Percentiles rank a stretch among this genome's conserved stretches.
Evolutionary conservation across 805 yeast species (phyloP).

Genomic region (Candida bentonensis): DNA sequence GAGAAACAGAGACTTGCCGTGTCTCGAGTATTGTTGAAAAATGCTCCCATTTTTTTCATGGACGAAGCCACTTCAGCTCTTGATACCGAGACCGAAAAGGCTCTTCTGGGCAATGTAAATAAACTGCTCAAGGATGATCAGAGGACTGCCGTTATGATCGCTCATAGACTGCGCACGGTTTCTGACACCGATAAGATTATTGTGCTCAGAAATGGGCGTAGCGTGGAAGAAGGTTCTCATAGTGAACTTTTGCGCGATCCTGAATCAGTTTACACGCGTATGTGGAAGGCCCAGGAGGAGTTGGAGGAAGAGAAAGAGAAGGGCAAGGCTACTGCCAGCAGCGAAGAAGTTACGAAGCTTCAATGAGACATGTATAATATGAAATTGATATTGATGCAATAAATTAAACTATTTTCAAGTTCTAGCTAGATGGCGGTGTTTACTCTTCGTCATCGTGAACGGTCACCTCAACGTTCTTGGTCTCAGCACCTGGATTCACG

Average conservation of each 20-base stretch:
- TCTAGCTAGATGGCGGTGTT: no score
- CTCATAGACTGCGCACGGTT: conserved; percentile 85
- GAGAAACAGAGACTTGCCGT: conserved; percentile 93
- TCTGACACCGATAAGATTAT: conserved; percentile 90
- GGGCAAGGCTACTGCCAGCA: no score
- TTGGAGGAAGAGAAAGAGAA: conserved; percentile 25
- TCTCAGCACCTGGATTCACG: no score
- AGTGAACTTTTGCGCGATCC: conserved; percentile 37
- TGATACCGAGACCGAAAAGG: conserved; percentile 92
- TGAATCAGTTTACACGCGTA: conserved; percentile 54
- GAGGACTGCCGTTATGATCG: conserved; percentile 78
- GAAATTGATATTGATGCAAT: no score
- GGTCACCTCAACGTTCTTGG: no score
- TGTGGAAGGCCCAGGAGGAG: conserved; percentile 90
- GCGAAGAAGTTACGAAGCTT: neutral
- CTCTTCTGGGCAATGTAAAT: conserved; percentile 61
- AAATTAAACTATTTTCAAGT: no score
- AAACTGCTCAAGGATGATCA: conserved; percentile 40
- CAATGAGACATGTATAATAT: no score
- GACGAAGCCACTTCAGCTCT: conserved; percentile 94
- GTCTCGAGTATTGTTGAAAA: conserved; percentile 75
- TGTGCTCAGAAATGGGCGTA: conserved; percentile 64
- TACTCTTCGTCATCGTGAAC: no score
- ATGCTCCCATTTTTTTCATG: conserved; percentile 80
- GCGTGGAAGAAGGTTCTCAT: conserved; percentile 84